A percentile compares a stretch with the other conserved stretches of the same genome.
These are phyloP conservation scores for Rhamnella rubrinervis DNA, from an alignment of 331 rosid genomes.

Conservation along the genomic window DNA sequence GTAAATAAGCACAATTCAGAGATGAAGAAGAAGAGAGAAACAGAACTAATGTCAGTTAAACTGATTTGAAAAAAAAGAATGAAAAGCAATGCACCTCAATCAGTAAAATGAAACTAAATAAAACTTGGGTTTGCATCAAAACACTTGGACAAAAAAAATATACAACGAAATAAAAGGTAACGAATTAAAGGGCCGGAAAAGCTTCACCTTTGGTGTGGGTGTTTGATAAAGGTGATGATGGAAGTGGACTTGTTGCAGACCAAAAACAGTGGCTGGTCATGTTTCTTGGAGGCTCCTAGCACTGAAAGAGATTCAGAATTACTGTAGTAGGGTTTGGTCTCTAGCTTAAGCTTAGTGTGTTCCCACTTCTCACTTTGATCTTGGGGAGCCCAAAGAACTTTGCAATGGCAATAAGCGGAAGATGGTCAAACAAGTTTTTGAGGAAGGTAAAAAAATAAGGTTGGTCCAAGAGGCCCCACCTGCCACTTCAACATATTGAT, in stretches of 20 bases:
- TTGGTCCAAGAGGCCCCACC: too few species aligned
- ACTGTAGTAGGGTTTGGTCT: not conserved
- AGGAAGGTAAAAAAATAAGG: too few species aligned
- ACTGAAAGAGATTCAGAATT: not conserved
- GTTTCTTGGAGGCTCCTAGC: slow-evolving; percentile 4
- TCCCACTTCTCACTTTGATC: too few species aligned
- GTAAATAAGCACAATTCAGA: too few species aligned
- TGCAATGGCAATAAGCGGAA: not conserved
- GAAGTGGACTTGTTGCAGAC: slow-evolving; percentile 20
- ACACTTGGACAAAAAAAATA: not conserved
- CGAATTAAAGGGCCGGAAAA: not conserved
- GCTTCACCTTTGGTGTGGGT: slow-evolving; percentile 36
- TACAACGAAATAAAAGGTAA: not conserved
- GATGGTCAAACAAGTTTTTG: not conserved
- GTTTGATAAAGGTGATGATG: slow-evolving; percentile 26
- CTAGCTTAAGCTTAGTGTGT: not conserved
- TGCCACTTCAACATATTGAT: too few species aligned
- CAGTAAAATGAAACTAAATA: too few species aligned
- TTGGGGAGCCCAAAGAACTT: too few species aligned
- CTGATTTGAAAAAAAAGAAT: not conserved
- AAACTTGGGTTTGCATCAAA: too few species aligned
- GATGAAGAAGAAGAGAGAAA: too few species aligned
- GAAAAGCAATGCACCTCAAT: too few species aligned
- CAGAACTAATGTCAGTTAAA: not conserved
- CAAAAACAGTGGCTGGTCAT: slow-evolving; percentile 32